Percentiles rank a stretch among this genome's conserved stretches.
These are phyloP conservation scores for Cyclotella kingstonii DNA, from an alignment of 108 stramenopile species.

Conservation along the genomic window DNA sequence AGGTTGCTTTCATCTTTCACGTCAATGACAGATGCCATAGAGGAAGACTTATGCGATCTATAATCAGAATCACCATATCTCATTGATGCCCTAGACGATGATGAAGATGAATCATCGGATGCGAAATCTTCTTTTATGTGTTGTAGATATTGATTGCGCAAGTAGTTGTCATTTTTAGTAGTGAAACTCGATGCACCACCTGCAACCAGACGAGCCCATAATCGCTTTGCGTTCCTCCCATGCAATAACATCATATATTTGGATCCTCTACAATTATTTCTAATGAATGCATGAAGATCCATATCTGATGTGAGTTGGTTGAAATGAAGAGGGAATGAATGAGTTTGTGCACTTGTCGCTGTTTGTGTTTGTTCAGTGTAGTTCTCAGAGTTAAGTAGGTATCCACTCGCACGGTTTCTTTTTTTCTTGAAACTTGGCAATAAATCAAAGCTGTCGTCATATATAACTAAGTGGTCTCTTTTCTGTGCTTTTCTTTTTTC, in stretches of 20 bases:
- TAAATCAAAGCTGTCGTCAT: neutral
- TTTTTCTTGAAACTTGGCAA: slow-evolving; percentile 1
- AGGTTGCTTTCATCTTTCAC: slow-evolving; percentile 1
- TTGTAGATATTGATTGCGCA: neutral
- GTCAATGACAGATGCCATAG: slow-evolving; percentile 8
- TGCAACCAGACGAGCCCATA: slow-evolving; percentile 31
- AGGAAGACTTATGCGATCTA: neutral
- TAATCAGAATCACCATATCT: slow-evolving; percentile 4
- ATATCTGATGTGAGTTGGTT: slow-evolving; percentile 14
- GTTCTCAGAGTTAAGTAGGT: neutral
- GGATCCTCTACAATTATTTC: neutral
- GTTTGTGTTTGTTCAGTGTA: neutral
- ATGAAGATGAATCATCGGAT: slow-evolving; percentile 27
- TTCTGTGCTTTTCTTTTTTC: neutral
- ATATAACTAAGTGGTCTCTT: neutral
- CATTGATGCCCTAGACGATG: slow-evolving; percentile 14
- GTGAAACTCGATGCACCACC: slow-evolving; percentile 6
- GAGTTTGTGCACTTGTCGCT: neutral
- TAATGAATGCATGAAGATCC: slow-evolving; percentile 15
- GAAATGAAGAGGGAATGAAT: slow-evolving; percentile 32
- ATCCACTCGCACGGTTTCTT: neutral
- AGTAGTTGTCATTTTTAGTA: neutral
- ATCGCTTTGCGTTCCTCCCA: slow-evolving; percentile 25
- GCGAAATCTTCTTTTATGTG: slow-evolving; percentile 6
- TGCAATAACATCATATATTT: slow-evolving; percentile 28